Evolutionary conservation across 192 early-diverging fungal species (phyloP).

Genomic region (Coemansia sp.): DNA sequence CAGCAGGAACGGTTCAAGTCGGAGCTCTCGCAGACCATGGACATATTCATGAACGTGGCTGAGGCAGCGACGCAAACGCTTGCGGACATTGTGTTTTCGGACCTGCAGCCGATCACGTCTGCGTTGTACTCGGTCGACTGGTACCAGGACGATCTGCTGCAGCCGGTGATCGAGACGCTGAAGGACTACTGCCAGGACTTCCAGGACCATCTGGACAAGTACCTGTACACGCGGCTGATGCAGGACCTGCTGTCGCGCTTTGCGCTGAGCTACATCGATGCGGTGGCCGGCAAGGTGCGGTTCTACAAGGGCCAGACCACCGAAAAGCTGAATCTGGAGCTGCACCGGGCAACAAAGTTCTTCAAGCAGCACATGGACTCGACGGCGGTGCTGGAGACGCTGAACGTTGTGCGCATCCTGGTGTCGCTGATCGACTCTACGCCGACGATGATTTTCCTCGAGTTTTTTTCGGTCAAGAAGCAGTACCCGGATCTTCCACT

Average conservation of each 20-base stretch:
- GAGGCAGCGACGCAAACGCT: constrained; percentile 73
- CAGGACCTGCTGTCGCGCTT: constrained; percentile 86
- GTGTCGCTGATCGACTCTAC: constrained; percentile 77
- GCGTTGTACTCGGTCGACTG: constrained; percentile 80
- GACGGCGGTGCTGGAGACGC: constrained; percentile 71
- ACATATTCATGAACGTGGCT: constrained; percentile 91
- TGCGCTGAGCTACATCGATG: constrained; percentile 82
- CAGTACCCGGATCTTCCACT: constrained; percentile 90
- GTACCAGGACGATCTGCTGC: constrained; percentile 90
- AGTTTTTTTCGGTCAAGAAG: constrained; percentile 89
- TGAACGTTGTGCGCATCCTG: constrained; percentile 83
- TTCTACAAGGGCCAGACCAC: constrained; percentile 70
- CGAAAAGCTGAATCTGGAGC: constrained; percentile 76
- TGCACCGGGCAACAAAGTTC: constrained; percentile 70
- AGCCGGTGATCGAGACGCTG: constrained; percentile 86
- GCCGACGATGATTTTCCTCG: constrained; percentile 82
- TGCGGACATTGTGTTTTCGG: constrained; percentile 81
- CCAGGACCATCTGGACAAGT: constrained; percentile 79
- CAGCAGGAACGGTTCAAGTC: constrained; percentile 64
- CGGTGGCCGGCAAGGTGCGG: constrained; percentile 58
- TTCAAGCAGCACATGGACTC: constrained; percentile 73
- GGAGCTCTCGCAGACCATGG: constrained; percentile 71
- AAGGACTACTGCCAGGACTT: constrained; percentile 94
- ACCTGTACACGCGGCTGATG: constrained; percentile 83
- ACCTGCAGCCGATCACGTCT: constrained; percentile 72